These are phyloP conservation scores for Phytophthora constricta DNA, from an alignment of 352 stramenopile species.

Conservation along the genomic window DNA sequence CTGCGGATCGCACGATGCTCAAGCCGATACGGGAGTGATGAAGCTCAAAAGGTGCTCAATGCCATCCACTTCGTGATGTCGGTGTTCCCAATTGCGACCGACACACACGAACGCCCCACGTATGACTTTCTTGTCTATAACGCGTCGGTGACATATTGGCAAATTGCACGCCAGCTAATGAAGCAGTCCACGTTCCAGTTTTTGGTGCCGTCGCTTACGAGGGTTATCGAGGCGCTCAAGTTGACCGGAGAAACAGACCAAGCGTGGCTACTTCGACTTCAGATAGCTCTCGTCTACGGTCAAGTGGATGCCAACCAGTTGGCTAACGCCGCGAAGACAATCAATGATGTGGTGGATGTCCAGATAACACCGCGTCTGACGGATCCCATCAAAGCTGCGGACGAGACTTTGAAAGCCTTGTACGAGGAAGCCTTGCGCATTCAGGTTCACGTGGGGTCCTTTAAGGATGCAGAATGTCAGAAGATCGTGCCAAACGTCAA, in stretches of 20 bases:
- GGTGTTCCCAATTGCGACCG: conserved; percentile 75
- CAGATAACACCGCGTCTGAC: conserved; percentile 54
- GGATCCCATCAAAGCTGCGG: conserved; percentile 31
- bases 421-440: conserved; percentile 74
- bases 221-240: conserved; percentile 77
- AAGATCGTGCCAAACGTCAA: conserved; percentile 74
- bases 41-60: conserved; percentile 67
- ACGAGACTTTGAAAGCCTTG: conserved; percentile 40
- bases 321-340: conserved; percentile 56
- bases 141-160: conserved; percentile 88
- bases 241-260: conserved; percentile 72
- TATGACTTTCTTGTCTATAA: conserved; percentile 95
- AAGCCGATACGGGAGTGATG: conserved; percentile 42
- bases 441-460: conserved; percentile 73
- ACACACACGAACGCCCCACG: conserved; percentile 56
- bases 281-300: conserved; percentile 73
- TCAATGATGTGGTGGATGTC: conserved; percentile 73
- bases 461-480: conserved; percentile 82
- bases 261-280: conserved; percentile 66
- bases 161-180: conserved; percentile 84
- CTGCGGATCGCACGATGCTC: conserved; percentile 54
- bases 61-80: conserved; percentile 79
- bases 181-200: conserved; percentile 80
- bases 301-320: conserved; percentile 75
- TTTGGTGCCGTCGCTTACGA: conserved; percentile 64